Percentiles rank a stretch among this genome's conserved stretches.
phyloP scores from a whole-genome alignment of 768 basidiomycete species.

The Rhizopogon sp. region DNA sequence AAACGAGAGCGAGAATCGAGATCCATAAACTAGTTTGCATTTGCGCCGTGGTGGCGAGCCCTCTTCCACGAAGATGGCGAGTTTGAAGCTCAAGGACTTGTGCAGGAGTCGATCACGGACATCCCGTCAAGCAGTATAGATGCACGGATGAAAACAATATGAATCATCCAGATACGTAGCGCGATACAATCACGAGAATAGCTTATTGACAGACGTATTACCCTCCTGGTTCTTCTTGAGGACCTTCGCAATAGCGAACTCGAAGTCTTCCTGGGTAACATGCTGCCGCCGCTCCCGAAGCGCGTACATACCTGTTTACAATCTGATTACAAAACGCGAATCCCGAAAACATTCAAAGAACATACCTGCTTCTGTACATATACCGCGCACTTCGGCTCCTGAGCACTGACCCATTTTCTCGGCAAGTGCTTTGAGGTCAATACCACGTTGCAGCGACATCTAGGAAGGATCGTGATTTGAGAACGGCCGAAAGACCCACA shows the following conservation, averaged over 20 bases:
- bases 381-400: constrained; percentile 95
- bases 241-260: constrained; percentile 97
- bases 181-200: constrained; percentile 64
- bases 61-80: no score
- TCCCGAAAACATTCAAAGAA: constrained; percentile 2
- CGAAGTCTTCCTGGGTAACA: constrained; percentile 98
- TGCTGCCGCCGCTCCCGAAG: constrained; percentile 92
- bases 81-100: no score
- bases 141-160: neutral
- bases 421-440: constrained; percentile 91
- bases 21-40: no score
- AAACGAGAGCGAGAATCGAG: no score
- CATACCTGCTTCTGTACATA: constrained; percentile 93
- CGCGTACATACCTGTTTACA: constrained; percentile 82
- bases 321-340: neutral
- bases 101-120: no score
- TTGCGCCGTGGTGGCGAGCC: no score
- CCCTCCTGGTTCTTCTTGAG: constrained; percentile 96
- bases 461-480: constrained; percentile 20
- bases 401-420: constrained; percentile 99
- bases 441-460: constrained; percentile 98
- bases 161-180: neutral
- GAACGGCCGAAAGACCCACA: neutral
- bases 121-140: neutral
- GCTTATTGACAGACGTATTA: constrained; percentile 90